Base-by-base conservation (phyloP, 176 grass and related monocot species). In the Juncus effusus region DNA sequence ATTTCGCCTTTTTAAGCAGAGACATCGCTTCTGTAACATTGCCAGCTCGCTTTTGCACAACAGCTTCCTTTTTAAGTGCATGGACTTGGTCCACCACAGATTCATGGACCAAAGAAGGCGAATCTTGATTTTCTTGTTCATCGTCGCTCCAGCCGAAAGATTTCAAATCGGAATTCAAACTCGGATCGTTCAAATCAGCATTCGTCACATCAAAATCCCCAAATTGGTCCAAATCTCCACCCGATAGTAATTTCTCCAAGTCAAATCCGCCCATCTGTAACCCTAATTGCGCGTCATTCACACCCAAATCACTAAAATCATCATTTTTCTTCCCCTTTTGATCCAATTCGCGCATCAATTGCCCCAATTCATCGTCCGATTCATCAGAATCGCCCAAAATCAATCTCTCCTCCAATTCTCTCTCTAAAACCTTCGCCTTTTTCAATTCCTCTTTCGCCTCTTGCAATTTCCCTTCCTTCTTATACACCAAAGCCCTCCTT, bases 381-480 rank as follows among this genome's bases (percentile, higher is more conserved):
- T 91, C 80, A 63, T 89, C 93, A 47, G 79, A 80, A 59, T 86
- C 88, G 3, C 93, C 93, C 56, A 97, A 80, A 84, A 97, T 87
- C 37, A 87, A 87, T 42, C 81, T 84, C 56, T 97, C 93, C 79
- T 97, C 93, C 55, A 91, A 60, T 86, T 89, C 79, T 62, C 80
- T 97, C 75, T 97, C 88, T 77, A 97, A 74, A 79, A 97, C 84
- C 81, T 97, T 97, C 67, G 93, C 93, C 59, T 82, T 91, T 71
- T 97, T 97, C 55, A 96, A 80, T 66, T 97, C 93, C 82, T 97
- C 93, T 77, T 97, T 97, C 54, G 93, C 88, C 83, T 97, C 93
- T 1, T 77, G 42, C 79, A 97, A 74, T 77, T 78, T 91, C n/a
- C 93, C 93, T 76, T 91, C 82, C 60, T 82, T 61, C 74, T 96